Base-by-base conservation (phyloP, 192 early-diverging fungal genomes). In the Podochytrium sp. region DNA sequence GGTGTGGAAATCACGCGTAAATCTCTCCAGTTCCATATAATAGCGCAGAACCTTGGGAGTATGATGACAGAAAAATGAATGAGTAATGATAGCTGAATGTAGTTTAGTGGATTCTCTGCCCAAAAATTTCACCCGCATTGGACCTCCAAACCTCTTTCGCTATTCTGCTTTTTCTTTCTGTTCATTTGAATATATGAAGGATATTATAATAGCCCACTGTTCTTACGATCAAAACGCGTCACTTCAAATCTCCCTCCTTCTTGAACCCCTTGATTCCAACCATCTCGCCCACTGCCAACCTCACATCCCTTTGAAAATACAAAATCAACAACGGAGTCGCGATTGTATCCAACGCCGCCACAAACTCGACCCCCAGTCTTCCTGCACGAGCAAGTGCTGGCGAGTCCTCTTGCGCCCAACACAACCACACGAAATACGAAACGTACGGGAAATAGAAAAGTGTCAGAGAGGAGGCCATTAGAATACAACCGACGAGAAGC, bases 261-360 rank as follows among this genome's bases (percentile, higher is more conserved):
- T 56, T 29, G 16, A 5, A 29, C 6, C 6, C 12, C 53, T 23
- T 6, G 5, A 56, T 23, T 29, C 53, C 53, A 12, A 56, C 12
- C 53, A 56, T 56, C 6, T 56, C 27, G 5, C 27, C 27, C 53
- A 56, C 5, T 25, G 53, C 12, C 25, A 12, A 6, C 4, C 60
- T 6, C 12, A 62, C 18, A 27, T 62, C 60, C 35, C 39, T 62
- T 27, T 62, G 60, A 40, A 62, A 62, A 34, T 62, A 62, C 27
- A 62, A 7, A 37, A 62, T 62, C 32, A 62, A 34, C 27, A 62
- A 4, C 10, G 60, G 34, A 29, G 34, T 62, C 29, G 27, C 60
- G 37, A 62, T 20, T 6, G 60, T 33, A 40, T 62, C 60, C 14
- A 32, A 7, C 6, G 14, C 55, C 6, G 29, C 55, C 14, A 57